Evolutionary conservation across 192 early-diverging fungal genomes (phyloP), one percentile per base, ranked within the genome.

Genomic region (Entomortierella chlamydospora): DNA sequence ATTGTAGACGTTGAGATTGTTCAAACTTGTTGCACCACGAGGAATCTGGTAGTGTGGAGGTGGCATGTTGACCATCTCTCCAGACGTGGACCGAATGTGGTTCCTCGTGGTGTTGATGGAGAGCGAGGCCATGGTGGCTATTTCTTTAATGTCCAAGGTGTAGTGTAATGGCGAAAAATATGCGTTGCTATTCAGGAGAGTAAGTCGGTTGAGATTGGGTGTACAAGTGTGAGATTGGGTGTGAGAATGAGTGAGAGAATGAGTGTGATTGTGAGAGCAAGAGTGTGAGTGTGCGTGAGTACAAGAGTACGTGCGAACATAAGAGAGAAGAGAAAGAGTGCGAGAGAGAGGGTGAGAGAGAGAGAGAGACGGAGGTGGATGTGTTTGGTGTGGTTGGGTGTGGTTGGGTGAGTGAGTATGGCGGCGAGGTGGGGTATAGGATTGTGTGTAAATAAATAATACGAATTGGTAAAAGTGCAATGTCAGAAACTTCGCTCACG

Each of bases 1-100:
- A n/a, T 51, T 68, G 74, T 70, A 70, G 25, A 41, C 18, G 33
- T 65, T 64, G 55, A 79, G 58, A 52, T 70, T 79, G 57, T 61
- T 65, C 76, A 79, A 70, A 56, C 67, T 70, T 39, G 63, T 79
- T 6, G 76, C 56, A 47, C 76, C 76, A 15, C 76, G 76, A n/a
- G 59, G 34, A 30, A 73, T 52, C 64, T 74, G 68, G 29, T 76
- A 68, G 41, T 83, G 58, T 25, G 41, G 17, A 10, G 53, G 61
- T 11, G 67, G 68, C 63, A 78, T 63, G 49, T 68, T 63, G 43
- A 60, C 51, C 71, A 83, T 83, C 67, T 66, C 76, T 15, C 68
- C 65, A 15, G 77, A 80, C 41, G 72, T 68, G 52, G 84, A 68
- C 28, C 72, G 47, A 39, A 68, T 45, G 37, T 77, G 64, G 61